Evolutionary conservation across 306 rosid species (phyloP).

Genomic region (Pyrus pyrifolia): DNA sequence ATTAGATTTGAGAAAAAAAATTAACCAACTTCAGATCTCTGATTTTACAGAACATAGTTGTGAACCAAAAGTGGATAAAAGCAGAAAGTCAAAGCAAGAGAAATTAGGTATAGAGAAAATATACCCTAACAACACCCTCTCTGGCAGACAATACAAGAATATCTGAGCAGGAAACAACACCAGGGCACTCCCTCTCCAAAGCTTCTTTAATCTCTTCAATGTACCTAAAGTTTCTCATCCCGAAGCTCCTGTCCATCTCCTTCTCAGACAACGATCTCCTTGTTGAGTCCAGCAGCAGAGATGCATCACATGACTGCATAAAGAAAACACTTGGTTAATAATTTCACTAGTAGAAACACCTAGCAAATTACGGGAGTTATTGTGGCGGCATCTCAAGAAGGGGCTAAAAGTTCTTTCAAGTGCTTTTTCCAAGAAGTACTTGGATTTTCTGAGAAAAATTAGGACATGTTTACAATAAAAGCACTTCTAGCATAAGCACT

Average conservation of each 20-base stretch:
- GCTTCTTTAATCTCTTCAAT: constrained; percentile 92
- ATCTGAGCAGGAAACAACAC: constrained; percentile 92
- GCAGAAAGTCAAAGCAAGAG: neutral
- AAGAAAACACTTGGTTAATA: neutral
- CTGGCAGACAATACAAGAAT: constrained; percentile 88
- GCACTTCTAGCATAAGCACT: too few species aligned
- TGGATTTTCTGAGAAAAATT: too few species aligned
- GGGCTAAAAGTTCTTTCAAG: too few species aligned
- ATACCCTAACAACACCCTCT: constrained; percentile 83
- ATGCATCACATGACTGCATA: constrained; percentile 85
- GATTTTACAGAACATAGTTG: too few species aligned
- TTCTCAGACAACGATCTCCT: constrained; percentile 84
- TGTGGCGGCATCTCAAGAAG: too few species aligned
- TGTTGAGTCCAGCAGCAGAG: constrained; percentile 84
- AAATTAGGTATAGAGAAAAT: neutral
- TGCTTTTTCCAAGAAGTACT: too few species aligned
- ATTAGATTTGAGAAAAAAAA: too few species aligned
- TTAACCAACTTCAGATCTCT: too few species aligned
- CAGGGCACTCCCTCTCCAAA: constrained; percentile 93
- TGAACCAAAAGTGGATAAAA: neutral
- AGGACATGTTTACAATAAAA: neutral
- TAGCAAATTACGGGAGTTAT: neutral
- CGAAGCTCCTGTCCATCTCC: constrained; percentile 94
- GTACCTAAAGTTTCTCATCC: constrained; percentile 93
- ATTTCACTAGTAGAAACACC: too few species aligned